Evolutionary conservation across 2,329 filamentous ascomycete species (phyloP), one percentile per base, ranked within the genome.

Genomic region (Fusarium keratoplasticum): DNA sequence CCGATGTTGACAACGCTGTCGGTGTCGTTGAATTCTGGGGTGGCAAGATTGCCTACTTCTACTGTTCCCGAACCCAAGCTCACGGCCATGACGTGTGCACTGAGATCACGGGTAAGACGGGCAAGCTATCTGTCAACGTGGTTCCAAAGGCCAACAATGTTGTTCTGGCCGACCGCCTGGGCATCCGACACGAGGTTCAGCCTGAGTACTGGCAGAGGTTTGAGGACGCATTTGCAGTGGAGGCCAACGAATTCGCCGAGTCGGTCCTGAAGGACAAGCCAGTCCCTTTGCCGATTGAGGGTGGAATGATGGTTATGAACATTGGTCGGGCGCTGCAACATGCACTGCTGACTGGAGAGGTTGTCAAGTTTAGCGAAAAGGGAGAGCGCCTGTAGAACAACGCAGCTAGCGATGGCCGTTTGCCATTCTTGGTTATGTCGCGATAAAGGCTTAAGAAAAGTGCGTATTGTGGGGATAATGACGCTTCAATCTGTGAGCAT

Each of bases 1-100:
- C 75, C 2, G 79, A 81, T 6, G 74, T 76, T 0, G 77, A 81
- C 42, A 81, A 81, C 22, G 80, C 74, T 3, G 75, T 81, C 71
- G 91, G 89, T 1, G 81, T 93, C 5, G 88, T 93, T 8, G 91
- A 94, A 80, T 93, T 93, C 81, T 89, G 87, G 78, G 87, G 86
- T 50, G 90, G 89, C 55, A 88, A 89, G 79, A 89, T 93, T 47
- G 90, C 90, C 1, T 91, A 92, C 79, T 89, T 92, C 69, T 93
- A 90, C 80, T 87, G 85, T 35, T 88, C 85, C 10, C 86, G 91
- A 11, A 93, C 92, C 85, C 92, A 92, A 86, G 89, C 91, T 0
- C 87, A 89, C 0, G 91, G 91, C 0, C 88, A 92, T 66, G 91
- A 93, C 77, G 88, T 86, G 71, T 71, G 71, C 9, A 92, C 91